Evolutionary conservation across 1,284 basidiomycete genomes (phyloP).

Genomic region (Cryptococcus jaspeensis): DNA sequence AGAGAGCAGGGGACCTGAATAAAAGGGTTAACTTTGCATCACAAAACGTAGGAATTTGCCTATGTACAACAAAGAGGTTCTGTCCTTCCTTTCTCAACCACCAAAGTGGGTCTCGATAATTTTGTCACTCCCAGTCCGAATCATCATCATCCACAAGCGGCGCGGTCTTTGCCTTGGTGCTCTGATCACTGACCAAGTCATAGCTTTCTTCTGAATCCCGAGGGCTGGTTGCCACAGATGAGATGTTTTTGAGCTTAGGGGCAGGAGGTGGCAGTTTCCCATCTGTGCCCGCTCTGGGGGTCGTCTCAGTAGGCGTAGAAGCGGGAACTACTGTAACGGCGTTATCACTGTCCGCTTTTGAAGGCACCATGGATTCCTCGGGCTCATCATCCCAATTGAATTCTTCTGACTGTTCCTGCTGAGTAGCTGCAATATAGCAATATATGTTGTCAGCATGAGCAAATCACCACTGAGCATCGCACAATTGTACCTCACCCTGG

Average conservation of each 20-base stretch:
- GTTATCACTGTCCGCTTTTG: background rate
- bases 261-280: constrained; percentile 12
- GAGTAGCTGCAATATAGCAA: constrained; percentile 17
- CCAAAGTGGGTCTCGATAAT: background rate
- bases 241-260: constrained; percentile 18
- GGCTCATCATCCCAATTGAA: constrained; percentile 53
- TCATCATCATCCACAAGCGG: constrained; percentile 34
- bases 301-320: constrained; percentile 8
- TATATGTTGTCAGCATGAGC: background rate
- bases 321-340: background rate
- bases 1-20: too few relatives aligned
- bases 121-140: constrained; percentile 50
- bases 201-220: constrained; percentile 53
- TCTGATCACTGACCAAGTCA: constrained; percentile 47
- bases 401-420: constrained; percentile 38
- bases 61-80: too few relatives aligned
- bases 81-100: background rate
- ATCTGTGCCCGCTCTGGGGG: constrained; percentile 16
- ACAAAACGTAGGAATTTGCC: too few relatives aligned
- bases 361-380: constrained; percentile 17
- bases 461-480: too few relatives aligned
- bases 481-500: constrained; percentile 59
- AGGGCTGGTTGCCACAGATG: constrained; percentile 31
- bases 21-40: too few relatives aligned
- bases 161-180: constrained; percentile 14